Conservation (phyloP, 495 filamentous ascomycete genomes). For the Trichocladium antarcticum region DNA sequence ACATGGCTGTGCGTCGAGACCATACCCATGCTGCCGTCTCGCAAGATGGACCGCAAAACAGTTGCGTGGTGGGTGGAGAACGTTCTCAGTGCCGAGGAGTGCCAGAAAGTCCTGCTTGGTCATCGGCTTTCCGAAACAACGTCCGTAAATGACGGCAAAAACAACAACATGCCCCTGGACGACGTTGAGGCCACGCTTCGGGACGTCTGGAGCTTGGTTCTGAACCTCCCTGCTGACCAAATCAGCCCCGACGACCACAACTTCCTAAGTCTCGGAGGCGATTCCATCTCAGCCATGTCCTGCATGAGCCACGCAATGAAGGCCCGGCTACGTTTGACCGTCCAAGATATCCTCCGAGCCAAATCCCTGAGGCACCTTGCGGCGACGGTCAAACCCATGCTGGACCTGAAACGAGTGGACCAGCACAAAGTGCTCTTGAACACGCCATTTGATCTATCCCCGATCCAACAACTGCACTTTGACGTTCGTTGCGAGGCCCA, state of each 20-base stretch:
- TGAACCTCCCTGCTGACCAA: conserved; percentile 36
- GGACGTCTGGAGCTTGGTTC: conserved; percentile 42
- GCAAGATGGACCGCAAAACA: conserved; percentile 46
- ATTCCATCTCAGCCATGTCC: conserved; percentile 27
- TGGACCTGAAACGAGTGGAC: too few relatives aligned
- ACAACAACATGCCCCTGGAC: neutral
- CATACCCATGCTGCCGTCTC: conserved; percentile 41
- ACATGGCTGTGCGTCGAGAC: conserved; percentile 42
- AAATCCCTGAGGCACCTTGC: conserved; percentile 15
- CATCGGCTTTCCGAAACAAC: too few relatives aligned
- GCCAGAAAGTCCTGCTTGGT: neutral
- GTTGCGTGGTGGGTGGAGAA: conserved; percentile 11
- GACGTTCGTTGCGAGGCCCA: conserved; percentile 15
- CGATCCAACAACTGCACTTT: conserved; percentile 52
- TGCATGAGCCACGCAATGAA: conserved; percentile 14
- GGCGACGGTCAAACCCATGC: too few relatives aligned
- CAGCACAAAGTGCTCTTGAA: neutral
- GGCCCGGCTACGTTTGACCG: conserved; percentile 10
- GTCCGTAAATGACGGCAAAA: too few relatives aligned
- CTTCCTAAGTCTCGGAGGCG: conserved; percentile 24
- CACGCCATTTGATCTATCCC: conserved; percentile 35
- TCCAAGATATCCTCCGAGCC: conserved; percentile 16
- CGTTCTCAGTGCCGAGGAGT: conserved; percentile 4
- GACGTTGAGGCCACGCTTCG: neutral
- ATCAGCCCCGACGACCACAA: conserved; percentile 28